Evolutionary conservation across 306 rosid species (phyloP), one percentile per base, ranked within the genome.

Genomic region (Trichosanthes cucumerina): DNA sequence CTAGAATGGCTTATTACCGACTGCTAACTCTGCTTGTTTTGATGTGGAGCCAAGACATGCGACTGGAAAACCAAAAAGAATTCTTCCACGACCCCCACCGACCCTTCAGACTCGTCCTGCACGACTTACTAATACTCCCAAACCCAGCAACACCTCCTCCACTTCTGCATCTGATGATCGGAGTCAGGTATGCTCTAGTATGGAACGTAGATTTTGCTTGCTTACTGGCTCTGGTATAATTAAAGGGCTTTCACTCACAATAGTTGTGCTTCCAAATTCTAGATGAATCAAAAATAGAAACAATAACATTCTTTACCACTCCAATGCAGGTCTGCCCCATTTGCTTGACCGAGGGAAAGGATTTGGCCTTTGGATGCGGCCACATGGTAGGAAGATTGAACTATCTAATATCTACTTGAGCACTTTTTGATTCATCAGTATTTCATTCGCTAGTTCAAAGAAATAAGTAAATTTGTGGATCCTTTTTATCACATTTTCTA

Each of bases 361-460:
- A 94, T 75, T 75, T 88, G 83, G 98, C 98, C 6, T 94, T 94
- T 77, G 87, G 86, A 41, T 94, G 97, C 79, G 96, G 97, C 14
- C 98, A 94, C 89, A 83, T 90, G 98, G 97, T 93, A 81, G 86
- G 73, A 74, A 46, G 46, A 65, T 33, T n/a, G 39, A 75, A 80
- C 59, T 16, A 21, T 18, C 53, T 28, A n/a, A 39, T 38, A 34
- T 53, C 34, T 76, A 11, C 28, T 0, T 6, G 23, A 75, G 19
- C 62, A 19, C 9, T 5, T 44, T 7, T 28, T 24, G 16, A n/a
- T 21, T 56, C 31, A 26, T 60, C 66, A 12, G 2, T 53, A 49
- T 75, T 77, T 5, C 26, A 14, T 57, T 57, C 24, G 6, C 54
- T 38, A 58, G 31, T 16, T 52, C 69, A 4, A 43, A 39, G 24